Evolutionary conservation across 495 filamentous ascomycete species (phyloP).

Genomic region (Pseudoneurospora amorphoporcata): DNA sequence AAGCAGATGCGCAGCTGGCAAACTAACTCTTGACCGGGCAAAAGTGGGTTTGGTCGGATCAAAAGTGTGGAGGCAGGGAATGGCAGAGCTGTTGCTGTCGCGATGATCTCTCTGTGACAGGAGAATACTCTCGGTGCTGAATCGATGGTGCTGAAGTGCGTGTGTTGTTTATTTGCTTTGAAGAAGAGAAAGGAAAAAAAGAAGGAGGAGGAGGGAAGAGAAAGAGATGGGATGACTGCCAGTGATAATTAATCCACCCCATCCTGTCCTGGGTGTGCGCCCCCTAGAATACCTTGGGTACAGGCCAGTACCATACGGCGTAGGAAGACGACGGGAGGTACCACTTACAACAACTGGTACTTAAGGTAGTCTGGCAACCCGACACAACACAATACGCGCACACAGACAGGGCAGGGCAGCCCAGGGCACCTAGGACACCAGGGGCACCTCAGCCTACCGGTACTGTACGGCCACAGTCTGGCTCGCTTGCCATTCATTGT

Average conservation of each 20-base stretch:
- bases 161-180: constrained; percentile 36
- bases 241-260: constrained; percentile 1
- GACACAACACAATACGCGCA: not conserved
- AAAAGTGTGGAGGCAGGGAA: constrained; percentile 24
- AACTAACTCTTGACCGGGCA: constrained; percentile 28
- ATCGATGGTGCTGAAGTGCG: constrained; percentile 29
- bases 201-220: constrained; percentile 16
- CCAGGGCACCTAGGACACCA: not conserved
- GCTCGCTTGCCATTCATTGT: not conserved
- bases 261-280: not conserved
- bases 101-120: constrained; percentile 45
- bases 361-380: not conserved
- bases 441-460: not conserved
- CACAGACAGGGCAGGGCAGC: not conserved
- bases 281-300: not conserved
- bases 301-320: not conserved
- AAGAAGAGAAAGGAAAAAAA: constrained; percentile 17
- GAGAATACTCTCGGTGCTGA: constrained; percentile 38
- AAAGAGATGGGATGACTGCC: constrained; percentile 4
- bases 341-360: not conserved
- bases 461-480: not conserved
- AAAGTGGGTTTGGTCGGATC: constrained; percentile 23
- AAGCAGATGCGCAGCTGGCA: constrained; percentile 22
- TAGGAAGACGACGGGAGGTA: not conserved
- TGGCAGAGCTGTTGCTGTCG: constrained; percentile 41